Evolutionary conservation across 2,329 filamentous ascomycete genomes (phyloP), one percentile per base, ranked within the genome.

Genomic region (Lachnellula arida): DNA sequence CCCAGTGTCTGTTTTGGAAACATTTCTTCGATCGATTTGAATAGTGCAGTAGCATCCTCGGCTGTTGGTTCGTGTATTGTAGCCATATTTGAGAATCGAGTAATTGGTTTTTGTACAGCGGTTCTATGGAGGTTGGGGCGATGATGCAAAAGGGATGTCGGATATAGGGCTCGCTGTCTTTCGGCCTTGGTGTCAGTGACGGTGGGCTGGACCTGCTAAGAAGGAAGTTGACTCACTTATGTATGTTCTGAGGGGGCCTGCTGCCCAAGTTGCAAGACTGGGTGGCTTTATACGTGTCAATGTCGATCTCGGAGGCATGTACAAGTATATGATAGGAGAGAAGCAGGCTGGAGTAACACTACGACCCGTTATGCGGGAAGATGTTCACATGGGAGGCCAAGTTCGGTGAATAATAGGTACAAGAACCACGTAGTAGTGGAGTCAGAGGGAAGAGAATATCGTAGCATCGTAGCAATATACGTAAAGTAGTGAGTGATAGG

Each of bases 1-100:
- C 75, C 76, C 1, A 78, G 62, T 0, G 69, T 69, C 44, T 68
- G 62, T 2, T 56, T 50, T 4, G 77, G 76, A 44, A 79, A 79
- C 12, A 71, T 71, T 22, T 70, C 57, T 57, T 78, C 74, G 17
- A 78, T 60, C 0, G 66, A 63, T 54, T 72, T 62, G 67, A 79
- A 76, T 1, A 79, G 65, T 4, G 65, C 56, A 14, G 72, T 56
- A 2, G 74, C 72, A 49, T 77, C 71, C 28, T 74, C 67, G 5
- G 65, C 55, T 0, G 73, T 74, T 2, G 71, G 72, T 22, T 73
- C 68, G 12, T 53, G 42, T 11, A 22, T 22, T 5, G 51, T 47
- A 60, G 61, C 43, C 61, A 64, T 63, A 25, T 14, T 32, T 51
- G 25, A 39, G 22, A 15, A n/a, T 12, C 23, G 32, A 37, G 22